Conservation (phyloP, 139 green algal species). For the Pseudopediastrum boryanum region DNA sequence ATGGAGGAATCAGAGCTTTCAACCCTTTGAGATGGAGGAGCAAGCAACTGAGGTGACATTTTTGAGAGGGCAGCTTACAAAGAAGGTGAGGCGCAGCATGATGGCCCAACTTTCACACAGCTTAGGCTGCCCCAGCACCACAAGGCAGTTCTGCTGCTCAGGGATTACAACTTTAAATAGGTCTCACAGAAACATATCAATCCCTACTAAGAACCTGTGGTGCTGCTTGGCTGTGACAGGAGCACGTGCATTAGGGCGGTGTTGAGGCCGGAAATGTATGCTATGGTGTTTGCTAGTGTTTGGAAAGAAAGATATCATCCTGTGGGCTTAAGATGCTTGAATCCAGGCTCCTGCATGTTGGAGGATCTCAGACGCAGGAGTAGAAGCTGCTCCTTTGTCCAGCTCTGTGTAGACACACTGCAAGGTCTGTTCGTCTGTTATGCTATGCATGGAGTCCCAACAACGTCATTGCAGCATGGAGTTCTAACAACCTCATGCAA, state of each 20-base stretch:
- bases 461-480: no score
- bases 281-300: no score
- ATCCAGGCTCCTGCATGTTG: neutral
- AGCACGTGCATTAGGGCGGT: neutral
- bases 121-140: neutral
- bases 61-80: neutral
- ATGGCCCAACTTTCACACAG: no score
- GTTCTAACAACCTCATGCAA: neutral
- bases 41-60: constrained; percentile 26
- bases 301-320: no score
- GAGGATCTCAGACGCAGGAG: neutral
- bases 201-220: neutral
- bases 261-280: no score
- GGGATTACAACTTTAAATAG: neutral
- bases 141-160: neutral
- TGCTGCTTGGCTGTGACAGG: neutral
- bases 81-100: constrained; percentile 38
- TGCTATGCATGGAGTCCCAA: no score
- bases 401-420: neutral
- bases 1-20: no score
- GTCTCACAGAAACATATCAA: neutral
- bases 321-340: no score
- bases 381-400: neutral
- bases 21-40: constrained; percentile 33
- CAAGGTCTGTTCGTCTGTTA: no score